Conservation (phyloP, 139 green algal species). For the Gonium pectorale region DNA sequence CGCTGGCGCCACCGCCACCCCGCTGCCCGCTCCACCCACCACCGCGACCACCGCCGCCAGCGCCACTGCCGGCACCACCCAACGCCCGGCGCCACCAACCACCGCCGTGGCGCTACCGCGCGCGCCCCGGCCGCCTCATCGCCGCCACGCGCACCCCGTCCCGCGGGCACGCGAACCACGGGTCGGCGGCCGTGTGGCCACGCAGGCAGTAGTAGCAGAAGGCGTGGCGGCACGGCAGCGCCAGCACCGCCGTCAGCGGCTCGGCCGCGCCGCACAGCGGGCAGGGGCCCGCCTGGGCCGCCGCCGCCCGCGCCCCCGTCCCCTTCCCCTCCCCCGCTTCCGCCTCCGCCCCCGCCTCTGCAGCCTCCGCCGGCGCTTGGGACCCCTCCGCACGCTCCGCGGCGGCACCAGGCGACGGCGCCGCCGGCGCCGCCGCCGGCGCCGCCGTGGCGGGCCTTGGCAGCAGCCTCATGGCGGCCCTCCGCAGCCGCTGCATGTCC, state of each 20-base stretch:
- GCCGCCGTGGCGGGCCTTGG: conserved; percentile 37
- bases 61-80: no score
- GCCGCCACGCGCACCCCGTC: conserved; percentile 55
- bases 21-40: no score
- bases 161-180: conserved; percentile 53
- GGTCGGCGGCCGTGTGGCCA: conserved; percentile 59
- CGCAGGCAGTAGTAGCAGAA: conserved; percentile 95
- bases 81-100: no score
- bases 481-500: conserved; percentile 46
- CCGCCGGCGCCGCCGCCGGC: background rate
- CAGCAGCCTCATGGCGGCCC: conserved; percentile 45
- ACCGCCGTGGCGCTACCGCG: no score
- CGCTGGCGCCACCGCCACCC: no score
- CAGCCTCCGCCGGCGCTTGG: no score
- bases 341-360: no score
- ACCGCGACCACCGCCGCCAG: no score
- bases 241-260: conserved; percentile 67
- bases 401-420: no score
- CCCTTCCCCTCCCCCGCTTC: background rate
- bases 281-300: conserved; percentile 30
- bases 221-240: conserved; percentile 85
- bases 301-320: no score
- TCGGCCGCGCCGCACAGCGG: conserved; percentile 68
- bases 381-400: no score
- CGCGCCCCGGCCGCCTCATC: background rate